Conservation (phyloP, 495 filamentous ascomycete genomes). For the Xylaria nigripes region DNA sequence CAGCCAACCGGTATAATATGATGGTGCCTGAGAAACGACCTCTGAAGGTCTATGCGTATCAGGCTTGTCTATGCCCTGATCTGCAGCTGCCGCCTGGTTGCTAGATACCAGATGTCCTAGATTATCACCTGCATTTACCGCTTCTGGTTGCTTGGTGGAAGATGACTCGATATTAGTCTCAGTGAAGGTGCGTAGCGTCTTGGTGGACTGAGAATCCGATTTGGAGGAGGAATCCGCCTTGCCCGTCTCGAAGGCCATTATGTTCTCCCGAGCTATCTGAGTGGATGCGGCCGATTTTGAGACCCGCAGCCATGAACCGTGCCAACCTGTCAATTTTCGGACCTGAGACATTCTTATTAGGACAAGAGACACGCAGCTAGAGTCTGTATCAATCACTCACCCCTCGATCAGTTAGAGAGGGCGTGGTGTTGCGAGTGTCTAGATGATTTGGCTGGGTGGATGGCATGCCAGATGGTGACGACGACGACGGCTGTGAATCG, state of each 20-base stretch:
- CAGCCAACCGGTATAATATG: conserved; percentile 45
- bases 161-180: conserved; percentile 18
- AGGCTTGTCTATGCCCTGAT: neutral
- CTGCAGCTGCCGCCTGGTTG: neutral
- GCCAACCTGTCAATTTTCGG: conserved; percentile 55
- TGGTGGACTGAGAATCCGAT: conserved; percentile 16
- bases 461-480: conserved; percentile 14
- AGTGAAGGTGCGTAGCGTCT: conserved; percentile 22
- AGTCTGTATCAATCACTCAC: conserved; percentile 9
- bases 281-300: conserved; percentile 65
- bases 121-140: neutral
- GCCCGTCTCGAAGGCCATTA: conserved; percentile 48
- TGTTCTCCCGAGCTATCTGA: conserved; percentile 69
- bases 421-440: conserved; percentile 12
- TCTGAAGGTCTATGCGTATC: conserved; percentile 9
- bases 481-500: conserved; percentile 17
- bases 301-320: conserved; percentile 56
- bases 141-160: conserved; percentile 11
- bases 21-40: conserved; percentile 23
- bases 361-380: neutral
- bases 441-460: conserved; percentile 12
- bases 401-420: conserved; percentile 12
- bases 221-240: conserved; percentile 24
- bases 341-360: conserved; percentile 24
- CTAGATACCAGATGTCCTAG: neutral